Evolutionary conservation across 305 asterid species (phyloP), one percentile per base, ranked within the genome.

Genomic region (Solanum hybrid): DNA sequence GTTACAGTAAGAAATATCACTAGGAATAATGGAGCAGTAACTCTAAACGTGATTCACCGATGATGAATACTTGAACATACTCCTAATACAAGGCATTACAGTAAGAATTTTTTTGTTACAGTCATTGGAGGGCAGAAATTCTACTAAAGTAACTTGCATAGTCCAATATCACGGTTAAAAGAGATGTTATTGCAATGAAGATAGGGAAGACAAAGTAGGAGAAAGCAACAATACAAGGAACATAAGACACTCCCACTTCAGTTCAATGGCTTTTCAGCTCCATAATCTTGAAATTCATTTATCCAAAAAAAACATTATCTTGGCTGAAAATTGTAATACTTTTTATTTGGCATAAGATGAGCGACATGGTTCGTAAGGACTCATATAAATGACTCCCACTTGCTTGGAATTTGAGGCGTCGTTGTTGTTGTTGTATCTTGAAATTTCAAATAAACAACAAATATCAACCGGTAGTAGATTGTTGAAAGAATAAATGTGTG

Each of bases 71-170:
- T 51, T 85, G 31, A 51, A 85, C 15, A 14, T 51, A 33, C 75
- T 4, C 87, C 75, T 45, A 51, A 84, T 84, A 31, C 22, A 51
- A 45, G 38, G 33, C 20, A 10, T 51, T 84, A 84, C 20, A 10
- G 73, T 45, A 83, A 10, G 37, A 51, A 83, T 10, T 36, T 36
- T 20, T 20, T 45, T 51, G 13, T 31, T 31, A 31, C 24, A 22
- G 76, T 10, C 29, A 20, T 7, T 83, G 88, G 88, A 84, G 20
- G 29, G 76, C 41, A 84, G 41, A 1, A 84, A 57, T 51, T 85
- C 88, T 85, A 85, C 88, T 85, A 29, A 51, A 57, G 77, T 20
- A 85, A 85, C 76, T 57, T 57, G 77, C 88, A 85, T 17, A 57
- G 76, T 84, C 77, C 88, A 10, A 32, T 37, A 61, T 57, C n/a